These are phyloP conservation scores for Ganoderma lingzhi DNA, from an alignment of 1,284 basidiomycete genomes.

Conservation along the genomic window DNA sequence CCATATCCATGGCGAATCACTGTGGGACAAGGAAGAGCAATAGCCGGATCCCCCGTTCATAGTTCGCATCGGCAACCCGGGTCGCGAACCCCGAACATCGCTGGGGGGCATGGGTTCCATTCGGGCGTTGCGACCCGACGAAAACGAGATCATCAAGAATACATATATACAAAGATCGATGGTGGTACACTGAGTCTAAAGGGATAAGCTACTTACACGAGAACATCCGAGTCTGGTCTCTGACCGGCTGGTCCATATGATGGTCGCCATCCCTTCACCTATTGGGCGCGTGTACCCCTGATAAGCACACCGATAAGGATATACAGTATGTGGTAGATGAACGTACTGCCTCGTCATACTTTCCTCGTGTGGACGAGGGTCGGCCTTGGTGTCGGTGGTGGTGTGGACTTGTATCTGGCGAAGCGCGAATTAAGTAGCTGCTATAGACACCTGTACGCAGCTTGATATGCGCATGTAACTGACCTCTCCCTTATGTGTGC, in stretches of 20 bases:
- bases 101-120: background rate
- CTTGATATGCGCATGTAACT: background rate
- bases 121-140: background rate
- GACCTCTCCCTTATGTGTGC: background rate
- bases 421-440: background rate
- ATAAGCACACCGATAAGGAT: background rate
- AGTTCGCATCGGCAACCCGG: background rate
- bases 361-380: background rate
- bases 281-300: background rate
- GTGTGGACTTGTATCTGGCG: slow-evolving; percentile 2
- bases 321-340: background rate
- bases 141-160: background rate
- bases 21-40: background rate
- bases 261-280: background rate
- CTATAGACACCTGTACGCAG: too few relatives aligned
- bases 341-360: background rate
- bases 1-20: slow-evolving; percentile 9
- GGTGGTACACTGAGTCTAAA: background rate
- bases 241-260: background rate
- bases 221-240: background rate
- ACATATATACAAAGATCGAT: background rate
- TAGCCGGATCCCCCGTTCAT: background rate
- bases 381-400: slow-evolving; percentile 3
- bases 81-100: background rate
- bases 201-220: background rate